Evolutionary conservation across 2,329 filamentous ascomycete genomes (phyloP).

Genomic region (Exophiala xenobiotica): DNA sequence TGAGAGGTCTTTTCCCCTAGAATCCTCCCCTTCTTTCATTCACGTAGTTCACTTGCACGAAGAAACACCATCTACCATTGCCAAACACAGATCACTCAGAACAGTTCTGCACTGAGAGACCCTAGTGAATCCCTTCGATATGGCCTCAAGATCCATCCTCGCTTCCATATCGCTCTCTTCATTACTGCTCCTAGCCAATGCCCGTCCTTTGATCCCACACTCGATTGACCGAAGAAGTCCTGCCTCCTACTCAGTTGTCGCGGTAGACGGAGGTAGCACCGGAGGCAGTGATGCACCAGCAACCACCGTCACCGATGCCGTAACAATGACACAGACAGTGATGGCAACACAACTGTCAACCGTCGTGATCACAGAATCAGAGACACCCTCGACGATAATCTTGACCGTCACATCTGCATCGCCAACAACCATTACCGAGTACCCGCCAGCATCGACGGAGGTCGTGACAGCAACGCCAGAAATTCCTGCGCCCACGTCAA

Average conservation of each 20-base stretch:
- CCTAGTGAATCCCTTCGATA: conserved; percentile 3
- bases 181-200: conserved; percentile 14
- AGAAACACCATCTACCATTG: background rate
- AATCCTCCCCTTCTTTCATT: conserved; percentile 2
- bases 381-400: conserved; percentile 29
- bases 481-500: background rate
- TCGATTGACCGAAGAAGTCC: conserved; percentile 20
- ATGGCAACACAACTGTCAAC: conserved; percentile 34
- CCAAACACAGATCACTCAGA: conserved; percentile 8
- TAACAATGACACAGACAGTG: conserved; percentile 28
- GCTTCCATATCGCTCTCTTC: conserved; percentile 13
- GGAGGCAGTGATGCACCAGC: conserved; percentile 24
- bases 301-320: conserved; percentile 30
- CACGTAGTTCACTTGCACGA: conserved; percentile 6
- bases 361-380: conserved; percentile 25
- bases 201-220: conserved; percentile 13
- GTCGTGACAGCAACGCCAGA: conserved; percentile 8
- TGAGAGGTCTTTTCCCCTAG: conserved; percentile 10
- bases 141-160: conserved; percentile 13
- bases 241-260: conserved; percentile 36
- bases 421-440: conserved; percentile 22
- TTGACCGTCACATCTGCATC: conserved; percentile 23
- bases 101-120: background rate
- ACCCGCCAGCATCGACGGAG: conserved; percentile 11
- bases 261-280: conserved; percentile 35